Conservation (phyloP, 192 early-diverging fungal species). For the Haplosporangium gracile region DNA sequence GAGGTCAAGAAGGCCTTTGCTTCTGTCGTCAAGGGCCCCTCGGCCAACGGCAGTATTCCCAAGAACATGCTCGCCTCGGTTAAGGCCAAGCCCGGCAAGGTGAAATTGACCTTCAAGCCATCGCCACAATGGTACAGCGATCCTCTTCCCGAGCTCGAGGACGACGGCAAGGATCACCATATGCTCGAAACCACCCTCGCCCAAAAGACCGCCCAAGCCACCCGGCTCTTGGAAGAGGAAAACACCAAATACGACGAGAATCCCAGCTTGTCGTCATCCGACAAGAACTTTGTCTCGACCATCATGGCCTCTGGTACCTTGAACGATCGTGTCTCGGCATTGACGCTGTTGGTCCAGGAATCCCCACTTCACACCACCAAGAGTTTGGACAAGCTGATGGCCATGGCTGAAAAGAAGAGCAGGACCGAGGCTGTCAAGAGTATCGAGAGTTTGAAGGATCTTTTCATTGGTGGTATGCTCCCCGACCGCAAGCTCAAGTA, state of each 20-base stretch:
- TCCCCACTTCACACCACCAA: conserved; percentile 87
- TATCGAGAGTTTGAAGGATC: conserved; percentile 90
- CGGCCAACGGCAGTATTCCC: conserved; percentile 51
- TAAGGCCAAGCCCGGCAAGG: conserved; percentile 45
- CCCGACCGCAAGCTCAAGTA: conserved; percentile 89
- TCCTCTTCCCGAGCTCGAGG: conserved; percentile 29
- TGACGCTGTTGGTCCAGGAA: conserved; percentile 93
- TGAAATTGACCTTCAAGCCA: conserved; percentile 39
- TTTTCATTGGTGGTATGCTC: conserved; percentile 83
- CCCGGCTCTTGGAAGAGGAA: conserved; percentile 74
- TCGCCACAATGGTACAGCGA: conserved; percentile 48
- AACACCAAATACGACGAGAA: conserved; percentile 69
- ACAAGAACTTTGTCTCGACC: conserved; percentile 88
- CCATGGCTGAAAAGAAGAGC: conserved; percentile 92
- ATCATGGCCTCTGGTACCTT: conserved; percentile 93
- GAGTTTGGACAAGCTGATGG: conserved; percentile 80
- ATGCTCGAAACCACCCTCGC: conserved; percentile 42
- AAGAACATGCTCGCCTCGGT: conserved; percentile 46
- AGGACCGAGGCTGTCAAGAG: conserved; percentile 89
- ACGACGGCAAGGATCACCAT: conserved; percentile 47
- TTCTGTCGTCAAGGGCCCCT: conserved; percentile 48
- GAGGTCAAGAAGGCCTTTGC: conserved; percentile 53
- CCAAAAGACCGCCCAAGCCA: conserved; percentile 64
- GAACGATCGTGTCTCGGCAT: conserved; percentile 92
- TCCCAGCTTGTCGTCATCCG: conserved; percentile 76